Conservation (phyloP, 768 basidiomycete species). For the Multifurca ochricompacta region DNA sequence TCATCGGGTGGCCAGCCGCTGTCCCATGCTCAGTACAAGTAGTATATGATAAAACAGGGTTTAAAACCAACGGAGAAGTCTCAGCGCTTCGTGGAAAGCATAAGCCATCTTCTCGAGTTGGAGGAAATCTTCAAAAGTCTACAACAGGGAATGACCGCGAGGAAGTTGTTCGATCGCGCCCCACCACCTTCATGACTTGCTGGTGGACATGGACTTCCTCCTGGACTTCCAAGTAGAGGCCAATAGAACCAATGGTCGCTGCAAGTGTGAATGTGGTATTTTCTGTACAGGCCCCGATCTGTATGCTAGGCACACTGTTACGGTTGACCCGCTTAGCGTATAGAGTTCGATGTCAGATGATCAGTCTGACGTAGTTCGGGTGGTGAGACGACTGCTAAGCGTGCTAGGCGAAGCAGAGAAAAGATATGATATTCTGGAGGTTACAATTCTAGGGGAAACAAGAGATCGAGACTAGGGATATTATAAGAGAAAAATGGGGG, state of each 20-base stretch:
- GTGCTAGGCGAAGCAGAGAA: too few species aligned
- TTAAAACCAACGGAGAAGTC: constrained; percentile 31
- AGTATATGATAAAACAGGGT: not conserved
- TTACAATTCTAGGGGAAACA: too few species aligned
- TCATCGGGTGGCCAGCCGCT: constrained; percentile 29
- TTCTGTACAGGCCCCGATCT: constrained; percentile 20
- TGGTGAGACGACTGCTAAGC: too few species aligned
- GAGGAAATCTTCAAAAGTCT: constrained; percentile 24
- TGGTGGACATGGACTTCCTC: constrained; percentile 28
- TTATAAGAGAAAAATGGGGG: too few species aligned
- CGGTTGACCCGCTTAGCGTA: too few species aligned
- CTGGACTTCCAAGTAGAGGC: constrained; percentile 27
- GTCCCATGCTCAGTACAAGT: not conserved
- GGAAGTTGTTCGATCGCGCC: constrained; percentile 14
- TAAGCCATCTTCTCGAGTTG: constrained; percentile 28
- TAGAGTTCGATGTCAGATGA: too few species aligned
- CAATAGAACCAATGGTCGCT: constrained; percentile 29
- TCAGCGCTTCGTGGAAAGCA: constrained; percentile 28
- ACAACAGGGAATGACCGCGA: not conserved
- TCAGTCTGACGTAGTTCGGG: too few species aligned
- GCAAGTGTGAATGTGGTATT: constrained; percentile 30
- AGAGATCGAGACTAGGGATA: too few species aligned
- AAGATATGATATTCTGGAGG: too few species aligned
- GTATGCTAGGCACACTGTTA: too few species aligned
- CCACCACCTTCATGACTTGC: constrained; percentile 26